Evolutionary conservation across 441 rosid genomes (phyloP), one percentile per base, ranked within the genome.

Genomic region (Erodium moschatum): DNA sequence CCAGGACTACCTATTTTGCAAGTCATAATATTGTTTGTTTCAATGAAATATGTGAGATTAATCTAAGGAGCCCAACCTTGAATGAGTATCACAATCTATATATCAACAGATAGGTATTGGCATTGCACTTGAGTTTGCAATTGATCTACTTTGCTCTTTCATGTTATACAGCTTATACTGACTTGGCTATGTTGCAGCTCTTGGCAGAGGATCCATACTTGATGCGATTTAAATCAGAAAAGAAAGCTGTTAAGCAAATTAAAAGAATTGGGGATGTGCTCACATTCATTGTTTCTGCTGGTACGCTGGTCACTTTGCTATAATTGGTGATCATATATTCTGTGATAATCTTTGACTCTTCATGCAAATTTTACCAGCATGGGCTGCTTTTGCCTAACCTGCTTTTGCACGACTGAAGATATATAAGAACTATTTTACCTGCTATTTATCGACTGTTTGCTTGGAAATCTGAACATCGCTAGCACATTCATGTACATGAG

Each of bases 131-230:
- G 27, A 58, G 63, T 40, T 58, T 20, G 29, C 63, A 19, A 58
- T 58, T 19, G 29, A 18, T 56, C 62, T 18, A 56, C 24, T 56
- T 7, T 56, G 16, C 62, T 13, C 16, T 56, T 56, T 56, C 27
- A 19, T 56, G 62, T 12, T 56, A 58, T 29, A 29, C 31, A 29
- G 31, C 31, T 29, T 29, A 29, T 58, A 58, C n/a, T 58, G 63
- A 8, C 11, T 56, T 18, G 62, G 18, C 62, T 18, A 18, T 56
- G 11, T 58, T 58, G 63, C 63, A 58, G 63, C 63, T 58, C 24
- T 58, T 58, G 29, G 63, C 63, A 1, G 29, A 58, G 63, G 63
- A 58, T 19, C 63, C 63, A 20, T 20, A 27, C 24, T 58, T 58
- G 12, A 58, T 11, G 29, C 63, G 63, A 20, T 58, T 58, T 58